Percentiles rank a stretch among this genome's conserved stretches.
Evolutionary conservation across 169 alveolate genomes (phyloP).

Genomic region (Theileria orientalis): DNA sequence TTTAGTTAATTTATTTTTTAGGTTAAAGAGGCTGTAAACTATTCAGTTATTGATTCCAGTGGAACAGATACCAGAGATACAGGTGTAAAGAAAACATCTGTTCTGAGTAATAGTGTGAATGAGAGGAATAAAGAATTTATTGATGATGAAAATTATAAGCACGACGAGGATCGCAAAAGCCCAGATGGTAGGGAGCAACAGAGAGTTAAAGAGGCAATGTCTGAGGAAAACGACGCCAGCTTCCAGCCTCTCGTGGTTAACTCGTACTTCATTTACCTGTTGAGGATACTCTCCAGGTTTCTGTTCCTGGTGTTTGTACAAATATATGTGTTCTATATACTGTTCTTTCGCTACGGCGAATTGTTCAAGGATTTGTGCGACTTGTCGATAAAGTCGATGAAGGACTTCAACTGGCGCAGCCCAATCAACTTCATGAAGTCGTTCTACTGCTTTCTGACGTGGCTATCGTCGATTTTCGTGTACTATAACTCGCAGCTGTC

Average conservation of each 20-base stretch:
- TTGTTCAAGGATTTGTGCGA: slow-evolving; percentile 15
- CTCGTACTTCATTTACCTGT: not conserved
- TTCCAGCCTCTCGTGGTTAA: too few relatives aligned
- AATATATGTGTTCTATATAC: slow-evolving; percentile 10
- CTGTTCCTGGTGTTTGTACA: not conserved
- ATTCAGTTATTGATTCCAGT: not conserved
- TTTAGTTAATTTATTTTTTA: too few relatives aligned
- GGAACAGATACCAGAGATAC: not conserved
- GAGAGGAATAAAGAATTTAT: too few relatives aligned
- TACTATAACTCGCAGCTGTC: slow-evolving; percentile 18
- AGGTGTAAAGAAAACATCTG: too few relatives aligned
- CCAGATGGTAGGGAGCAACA: too few relatives aligned
- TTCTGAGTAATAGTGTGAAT: too few relatives aligned
- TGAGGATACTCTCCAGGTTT: not conserved
- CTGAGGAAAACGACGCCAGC: too few relatives aligned
- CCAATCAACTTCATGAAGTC: slow-evolving; percentile 22
- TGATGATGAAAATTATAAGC: too few relatives aligned
- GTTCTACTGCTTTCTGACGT: not conserved
- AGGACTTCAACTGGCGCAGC: slow-evolving; percentile 39
- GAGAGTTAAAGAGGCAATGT: too few relatives aligned
- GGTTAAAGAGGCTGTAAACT: not conserved
- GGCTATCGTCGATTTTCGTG: not conserved
- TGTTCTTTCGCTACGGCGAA: slow-evolving; percentile 29
- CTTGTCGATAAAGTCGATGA: slow-evolving; percentile 6
- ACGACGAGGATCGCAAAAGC: too few relatives aligned